A percentile compares a stretch with the other conserved stretches of the same genome.
These are phyloP conservation scores for Magnusiomyces fungicola DNA, from an alignment of 1,139 yeast genomes.

Conservation along the genomic window DNA sequence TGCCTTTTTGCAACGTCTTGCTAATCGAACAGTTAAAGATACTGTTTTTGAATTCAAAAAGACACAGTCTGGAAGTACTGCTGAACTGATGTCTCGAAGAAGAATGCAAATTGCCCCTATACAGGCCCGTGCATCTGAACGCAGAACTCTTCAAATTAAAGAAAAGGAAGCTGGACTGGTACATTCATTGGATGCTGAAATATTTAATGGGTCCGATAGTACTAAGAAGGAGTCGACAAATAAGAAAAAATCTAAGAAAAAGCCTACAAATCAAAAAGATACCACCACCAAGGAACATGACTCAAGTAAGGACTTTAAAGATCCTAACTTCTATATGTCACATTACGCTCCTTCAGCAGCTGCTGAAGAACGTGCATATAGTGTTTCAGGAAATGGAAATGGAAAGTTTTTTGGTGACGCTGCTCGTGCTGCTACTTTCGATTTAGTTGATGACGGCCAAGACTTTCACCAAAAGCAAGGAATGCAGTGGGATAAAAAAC, in stretches of 20 bases:
- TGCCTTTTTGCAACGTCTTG: constrained; percentile 60
- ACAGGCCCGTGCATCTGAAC: constrained; percentile 68
- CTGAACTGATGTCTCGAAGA: constrained; percentile 78
- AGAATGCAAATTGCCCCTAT: constrained; percentile 84
- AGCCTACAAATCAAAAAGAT: constrained; percentile 1
- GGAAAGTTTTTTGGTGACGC: constrained; percentile 67
- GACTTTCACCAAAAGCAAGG: constrained; percentile 54
- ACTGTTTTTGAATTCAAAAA: constrained; percentile 82
- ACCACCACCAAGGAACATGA: not conserved
- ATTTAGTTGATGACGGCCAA: constrained; percentile 64
- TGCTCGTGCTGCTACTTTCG: constrained; percentile 80
- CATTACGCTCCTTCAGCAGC: constrained; percentile 77
- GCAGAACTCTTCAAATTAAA: constrained; percentile 52
- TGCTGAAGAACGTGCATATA: constrained; percentile 76
- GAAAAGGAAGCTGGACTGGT: constrained; percentile 72
- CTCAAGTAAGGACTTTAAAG: constrained; percentile 44
- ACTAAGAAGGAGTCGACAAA: constrained; percentile 42
- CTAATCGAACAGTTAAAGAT: constrained; percentile 49
- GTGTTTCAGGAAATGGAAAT: constrained; percentile 34
- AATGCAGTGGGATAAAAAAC: constrained; percentile 90
- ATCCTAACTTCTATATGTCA: constrained; percentile 77
- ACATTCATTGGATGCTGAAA: constrained; percentile 67
- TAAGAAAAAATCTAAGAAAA: constrained; percentile 14
- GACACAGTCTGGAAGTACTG: constrained; percentile 50
- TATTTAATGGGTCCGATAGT: constrained; percentile 42